Conservation (phyloP, 768 basidiomycete species). For the Phlegmacium glaucopus region DNA sequence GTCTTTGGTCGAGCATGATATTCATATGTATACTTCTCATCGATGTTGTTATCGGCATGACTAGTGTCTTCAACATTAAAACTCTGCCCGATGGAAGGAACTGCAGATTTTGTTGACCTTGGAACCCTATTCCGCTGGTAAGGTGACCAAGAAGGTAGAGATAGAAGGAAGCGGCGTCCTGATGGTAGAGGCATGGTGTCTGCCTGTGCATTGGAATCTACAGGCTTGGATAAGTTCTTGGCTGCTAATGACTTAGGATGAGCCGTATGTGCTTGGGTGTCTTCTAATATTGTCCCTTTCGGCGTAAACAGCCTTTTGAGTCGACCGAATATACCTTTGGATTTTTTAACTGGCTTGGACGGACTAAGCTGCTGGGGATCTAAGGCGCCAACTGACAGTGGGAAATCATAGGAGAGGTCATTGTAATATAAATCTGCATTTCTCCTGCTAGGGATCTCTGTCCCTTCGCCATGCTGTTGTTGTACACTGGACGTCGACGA, state of each 20-base stretch:
- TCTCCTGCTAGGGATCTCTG: too few relatives aligned
- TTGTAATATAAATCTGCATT: too few relatives aligned
- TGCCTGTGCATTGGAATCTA: too few relatives aligned
- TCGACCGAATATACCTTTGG: neutral
- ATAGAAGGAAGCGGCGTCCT: neutral
- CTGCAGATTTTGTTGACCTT: slow-evolving; percentile 11
- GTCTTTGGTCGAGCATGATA: slow-evolving; percentile 25
- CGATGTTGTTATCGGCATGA: slow-evolving; percentile 4
- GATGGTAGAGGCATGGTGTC: neutral
- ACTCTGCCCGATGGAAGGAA: slow-evolving; percentile 15
- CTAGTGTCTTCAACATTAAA: slow-evolving; percentile 8
- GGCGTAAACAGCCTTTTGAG: neutral
- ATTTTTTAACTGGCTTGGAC: neutral
- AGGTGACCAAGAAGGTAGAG: neutral
- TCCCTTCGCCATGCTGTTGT: neutral
- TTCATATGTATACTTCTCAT: slow-evolving; percentile 14
- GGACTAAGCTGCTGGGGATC: neutral
- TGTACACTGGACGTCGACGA: neutral
- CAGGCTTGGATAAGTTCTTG: neutral
- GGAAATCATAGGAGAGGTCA: too few relatives aligned
- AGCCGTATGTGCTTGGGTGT: neutral
- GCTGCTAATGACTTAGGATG: neutral
- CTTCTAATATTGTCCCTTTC: neutral
- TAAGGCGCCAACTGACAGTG: neutral
- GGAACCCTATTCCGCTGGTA: neutral